Evolutionary conservation across 768 basidiomycete genomes (phyloP), one percentile per base, ranked within the genome.

Genomic region (Daedalea quercina): DNA sequence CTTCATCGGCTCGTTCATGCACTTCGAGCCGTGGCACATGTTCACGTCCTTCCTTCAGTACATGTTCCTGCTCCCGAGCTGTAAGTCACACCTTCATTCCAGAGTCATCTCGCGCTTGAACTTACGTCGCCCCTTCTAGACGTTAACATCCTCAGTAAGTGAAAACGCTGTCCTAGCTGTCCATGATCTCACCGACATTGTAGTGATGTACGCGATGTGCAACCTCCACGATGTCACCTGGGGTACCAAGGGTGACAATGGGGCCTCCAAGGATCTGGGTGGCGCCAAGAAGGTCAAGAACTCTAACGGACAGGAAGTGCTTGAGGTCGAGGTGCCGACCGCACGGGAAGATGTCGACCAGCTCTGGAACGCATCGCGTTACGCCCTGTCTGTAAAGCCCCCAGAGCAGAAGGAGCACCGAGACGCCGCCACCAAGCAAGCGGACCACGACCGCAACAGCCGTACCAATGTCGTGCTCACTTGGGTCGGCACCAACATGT

Each of bases 21-120:
- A 94, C 61, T 69, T 92, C 34, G 94, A 98, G 66, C 94, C 94
- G 0, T 95, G 93, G 92, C 94, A 97, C 76, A 88, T 97, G 82
- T 79, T 97, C 69, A 95, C 94, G 12, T 90, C 85, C 52, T 93
- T 94, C 76, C 63, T 83, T 44, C 89, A 94, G 67, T 98, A 95
- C 70, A 78, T 96, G 77, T 89, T 96, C 76, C 78, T 94, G 59
- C 76, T 93, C 35, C 92, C 92, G 51, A 78, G 77, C 56, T 84
- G 81, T 82, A 55, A 70, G 80, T 72, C 20, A 20, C 13, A 23
- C 4, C 28, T 52, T 43, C 41, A 19, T 50, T 54, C 11, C 4
- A 44, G 23, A 15, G 7, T 45, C 17, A 25, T 33, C 19, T 34
- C 19, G 17, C 42, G 24, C 51, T 48, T 51, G 54, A 68, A 37